Percentiles rank a stretch among this genome's conserved stretches.
Evolutionary conservation across 2,329 filamentous ascomycete species (phyloP).

Genomic region (Lithohypha guttulata): DNA sequence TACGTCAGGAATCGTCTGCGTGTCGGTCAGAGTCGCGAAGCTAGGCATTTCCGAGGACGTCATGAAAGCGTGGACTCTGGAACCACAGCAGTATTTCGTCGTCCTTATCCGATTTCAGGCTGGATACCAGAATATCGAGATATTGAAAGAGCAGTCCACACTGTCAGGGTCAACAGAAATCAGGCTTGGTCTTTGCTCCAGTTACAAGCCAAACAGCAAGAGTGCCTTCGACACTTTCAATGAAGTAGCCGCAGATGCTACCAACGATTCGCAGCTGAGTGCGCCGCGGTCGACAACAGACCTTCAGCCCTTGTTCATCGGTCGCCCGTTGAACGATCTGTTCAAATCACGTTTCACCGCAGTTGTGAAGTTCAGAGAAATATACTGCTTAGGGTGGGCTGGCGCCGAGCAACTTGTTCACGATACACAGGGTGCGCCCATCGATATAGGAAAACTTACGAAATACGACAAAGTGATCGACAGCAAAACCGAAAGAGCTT

Average conservation of each 20-base stretch:
- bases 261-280: slow-evolving; percentile 1
- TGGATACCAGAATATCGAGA: slow-evolving; percentile 52
- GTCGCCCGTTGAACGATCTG: slow-evolving; percentile 57
- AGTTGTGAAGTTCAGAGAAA: slow-evolving; percentile 50
- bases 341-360: slow-evolving; percentile 54
- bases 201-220: slow-evolving; percentile 56
- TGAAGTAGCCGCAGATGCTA: slow-evolving; percentile 13
- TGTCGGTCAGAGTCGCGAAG: slow-evolving; percentile 60
- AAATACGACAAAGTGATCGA: slow-evolving; percentile 11
- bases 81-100: slow-evolving; percentile 57
- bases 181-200: slow-evolving; percentile 58
- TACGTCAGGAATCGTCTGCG: slow-evolving; percentile 42
- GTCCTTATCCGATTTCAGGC: slow-evolving; percentile 55
- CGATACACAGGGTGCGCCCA: slow-evolving; percentile 30
- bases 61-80: slow-evolving; percentile 65
- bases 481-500: slow-evolving; percentile 16
- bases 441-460: slow-evolving; percentile 1
- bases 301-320: slow-evolving; percentile 57
- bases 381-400: slow-evolving; percentile 41
- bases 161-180: slow-evolving; percentile 39
- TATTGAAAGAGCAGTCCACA: slow-evolving; percentile 33
- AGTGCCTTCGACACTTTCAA: slow-evolving; percentile 47
- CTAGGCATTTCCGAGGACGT: slow-evolving; percentile 64
- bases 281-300: not conserved
- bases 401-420: slow-evolving; percentile 52